Percentiles rank a stretch among this genome's conserved stretches.
Conservation (phyloP, 1,139 yeast species). For the Blastobotrys malaysiensis region DNA sequence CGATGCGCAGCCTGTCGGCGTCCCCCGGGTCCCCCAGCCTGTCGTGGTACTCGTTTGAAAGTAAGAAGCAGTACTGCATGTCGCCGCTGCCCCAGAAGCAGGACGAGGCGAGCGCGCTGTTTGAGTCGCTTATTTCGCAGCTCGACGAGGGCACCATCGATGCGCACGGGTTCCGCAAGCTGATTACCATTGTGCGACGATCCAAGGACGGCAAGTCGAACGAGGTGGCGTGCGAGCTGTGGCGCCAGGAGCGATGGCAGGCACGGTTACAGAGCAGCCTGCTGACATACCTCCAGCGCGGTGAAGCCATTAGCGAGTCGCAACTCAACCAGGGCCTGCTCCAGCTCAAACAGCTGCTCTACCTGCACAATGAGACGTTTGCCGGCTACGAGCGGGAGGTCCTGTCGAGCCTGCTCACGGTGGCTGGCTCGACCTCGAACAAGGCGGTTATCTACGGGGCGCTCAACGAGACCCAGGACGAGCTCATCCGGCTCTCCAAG, state of each 20-base stretch:
- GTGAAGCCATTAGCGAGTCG: constrained; percentile 13
- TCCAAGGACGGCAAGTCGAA: constrained; percentile 10
- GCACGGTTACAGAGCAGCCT: constrained; percentile 16
- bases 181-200: constrained; percentile 21
- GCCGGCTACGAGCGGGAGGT: constrained; percentile 15
- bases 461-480: constrained; percentile 20
- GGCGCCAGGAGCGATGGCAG: constrained; percentile 21
- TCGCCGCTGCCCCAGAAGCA: constrained; percentile 23
- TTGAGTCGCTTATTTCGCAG: constrained; percentile 18
- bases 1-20: not conserved
- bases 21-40: constrained; percentile 1
- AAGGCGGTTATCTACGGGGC: constrained; percentile 20
- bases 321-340: constrained; percentile 22
- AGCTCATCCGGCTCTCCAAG: constrained; percentile 12
- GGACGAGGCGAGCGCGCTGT: constrained; percentile 22
- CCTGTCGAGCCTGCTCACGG: constrained; percentile 15
- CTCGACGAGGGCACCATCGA: constrained; percentile 19
- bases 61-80: constrained; percentile 19
- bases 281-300: constrained; percentile 15
- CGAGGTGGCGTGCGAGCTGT: constrained; percentile 17
- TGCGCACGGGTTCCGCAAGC: constrained; percentile 24
- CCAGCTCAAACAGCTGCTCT: constrained; percentile 20
- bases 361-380: constrained; percentile 11
- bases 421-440: constrained; percentile 16
- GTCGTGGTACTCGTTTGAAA: constrained; percentile 20